phyloP scores from a whole-genome alignment of 176 grass and related monocot species.

The Ensete glaucum region DNA sequence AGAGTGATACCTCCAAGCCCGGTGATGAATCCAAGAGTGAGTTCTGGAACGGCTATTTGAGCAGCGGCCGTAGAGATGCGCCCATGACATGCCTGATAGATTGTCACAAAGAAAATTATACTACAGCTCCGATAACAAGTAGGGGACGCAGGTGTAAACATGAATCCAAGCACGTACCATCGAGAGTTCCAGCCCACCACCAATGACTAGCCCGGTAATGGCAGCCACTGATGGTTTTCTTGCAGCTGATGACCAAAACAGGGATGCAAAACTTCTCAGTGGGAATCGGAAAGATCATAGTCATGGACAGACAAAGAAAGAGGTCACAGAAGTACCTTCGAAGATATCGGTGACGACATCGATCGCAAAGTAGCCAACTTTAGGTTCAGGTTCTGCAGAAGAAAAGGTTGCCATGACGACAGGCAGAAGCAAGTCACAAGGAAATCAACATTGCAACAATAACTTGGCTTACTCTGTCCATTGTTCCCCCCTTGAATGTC shows the following conservation, averaged over 20 bases:
- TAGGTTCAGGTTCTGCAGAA: conserved; percentile 46
- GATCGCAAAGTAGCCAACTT: conserved; percentile 77
- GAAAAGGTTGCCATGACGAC: conserved; percentile 5
- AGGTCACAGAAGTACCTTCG: conserved; percentile 48
- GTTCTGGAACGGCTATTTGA: conserved; percentile 79
- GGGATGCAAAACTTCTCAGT: background rate
- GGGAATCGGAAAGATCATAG: background rate
- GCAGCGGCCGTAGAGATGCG: conserved; percentile 72
- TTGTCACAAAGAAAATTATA: background rate
- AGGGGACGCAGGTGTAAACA: too few relatives aligned
- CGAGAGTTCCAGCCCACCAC: conserved; percentile 85
- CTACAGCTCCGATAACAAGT: too few relatives aligned
- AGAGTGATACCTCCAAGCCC: conserved; percentile 74
- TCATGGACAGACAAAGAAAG: background rate
- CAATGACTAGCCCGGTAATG: conserved; percentile 87
- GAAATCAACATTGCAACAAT: conserved; percentile 7
- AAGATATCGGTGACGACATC: conserved; percentile 67
- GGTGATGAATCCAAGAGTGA: conserved; percentile 77
- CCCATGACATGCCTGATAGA: conserved; percentile 81
- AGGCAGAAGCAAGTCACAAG: conserved; percentile 5
- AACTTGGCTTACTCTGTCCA: conserved; percentile 40
- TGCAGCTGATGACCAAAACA: conserved; percentile 42
- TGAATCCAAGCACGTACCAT: conserved; percentile 47
- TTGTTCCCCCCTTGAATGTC: conserved; percentile 31
- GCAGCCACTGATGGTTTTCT: conserved; percentile 85